Evolutionary conservation across 2,329 filamentous ascomycete species (phyloP), one percentile per base, ranked within the genome.

Genomic region (Capronia americana): DNA sequence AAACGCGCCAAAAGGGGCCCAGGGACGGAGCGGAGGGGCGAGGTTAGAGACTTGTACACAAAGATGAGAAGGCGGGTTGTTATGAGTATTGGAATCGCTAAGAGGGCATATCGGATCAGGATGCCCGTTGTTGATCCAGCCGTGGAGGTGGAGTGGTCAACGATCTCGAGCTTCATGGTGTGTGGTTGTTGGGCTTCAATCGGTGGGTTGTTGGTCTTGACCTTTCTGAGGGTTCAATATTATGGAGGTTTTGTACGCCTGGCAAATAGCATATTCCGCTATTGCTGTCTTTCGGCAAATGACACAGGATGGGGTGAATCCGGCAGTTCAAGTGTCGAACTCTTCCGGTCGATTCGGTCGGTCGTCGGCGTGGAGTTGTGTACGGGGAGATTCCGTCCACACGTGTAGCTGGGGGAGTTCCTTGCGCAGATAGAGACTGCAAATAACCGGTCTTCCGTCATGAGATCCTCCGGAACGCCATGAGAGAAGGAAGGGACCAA

Each of bases 1-100:
- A 83, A 79, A 6, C 81, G 75, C 11, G 82, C 76, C 44, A 76
- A 73, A 51, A 82, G 78, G 0, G 82, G 83, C 0, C 83, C 82
- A 0, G 82, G 82, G 23, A 84, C 73, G 6, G 70, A 69, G 41
- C 75, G 75, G 3, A 81, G 74, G 2, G 80, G 80, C 14, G 76
- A 77, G 2, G 65, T 66, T 50, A 75, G 57, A 41, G 71, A 69
- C 41, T 61, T 66, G 34, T 72, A 69, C 24, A 77, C 56, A 41
- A 67, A 70, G 14, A 67, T 38, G 32, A 64, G 20, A 38, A 63
- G 26, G 32, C 57, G 61, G 5, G 56, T 60, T 12, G 59, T 41
- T 24, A 53, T 17, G 30, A 68, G 55, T 34, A 70, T 48, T 11
- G 51, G 32, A 20, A 66, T 30, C 1, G 61, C 56, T 46, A 65